Evolutionary conservation across 768 basidiomycete species (phyloP), one percentile per base, ranked within the genome.

Genomic region (Hericium alpestre): DNA sequence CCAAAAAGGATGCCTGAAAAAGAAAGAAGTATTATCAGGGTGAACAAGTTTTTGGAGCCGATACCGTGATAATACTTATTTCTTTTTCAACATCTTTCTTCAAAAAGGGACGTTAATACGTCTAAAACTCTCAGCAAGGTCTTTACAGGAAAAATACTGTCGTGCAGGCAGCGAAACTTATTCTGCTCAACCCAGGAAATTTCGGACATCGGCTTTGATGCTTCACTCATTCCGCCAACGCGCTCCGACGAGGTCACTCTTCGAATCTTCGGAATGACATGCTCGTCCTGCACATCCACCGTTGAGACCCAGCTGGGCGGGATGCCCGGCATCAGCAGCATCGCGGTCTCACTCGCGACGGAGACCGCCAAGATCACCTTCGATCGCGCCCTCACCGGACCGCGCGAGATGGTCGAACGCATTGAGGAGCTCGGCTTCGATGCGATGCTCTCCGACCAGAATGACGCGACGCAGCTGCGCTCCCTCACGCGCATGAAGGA

Each of bases 381-480:
- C 66, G 92, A 93, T 67, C 82, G 83, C 6, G 67, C 76, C 1
- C 62, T 90, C 55, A 74, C 91, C 58, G 84, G 84, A 32, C 83
- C 89, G 10, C 82, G 93, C n/a, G 87, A 93, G 65, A 81, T 96
- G 75, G 88, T 95, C 49, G 88, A 90, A 58, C 79, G 81, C 53
- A 81, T 96, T 56, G 88, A 88, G 63, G 90, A 92, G 54, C 83
- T 90, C 75, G 93, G 92, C 25, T 94, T 90, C 67, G 88, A 95
- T 66, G 92, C 90, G 6, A 85, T 93, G 66, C 76, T 96, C 15
- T 81, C 84, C 3, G 85, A 91, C 63, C 79, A 90, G 55, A 76
- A 84, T 58, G 85, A 94, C 63, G 82, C 82, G 1, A 90, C 92
- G 6, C 93, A 96, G 68, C 74, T 91, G 10, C 83, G 83, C 54